Evolutionary conservation across 1,284 basidiomycete genomes (phyloP), one percentile per base, ranked within the genome.

Genomic region (Mycena sp.): DNA sequence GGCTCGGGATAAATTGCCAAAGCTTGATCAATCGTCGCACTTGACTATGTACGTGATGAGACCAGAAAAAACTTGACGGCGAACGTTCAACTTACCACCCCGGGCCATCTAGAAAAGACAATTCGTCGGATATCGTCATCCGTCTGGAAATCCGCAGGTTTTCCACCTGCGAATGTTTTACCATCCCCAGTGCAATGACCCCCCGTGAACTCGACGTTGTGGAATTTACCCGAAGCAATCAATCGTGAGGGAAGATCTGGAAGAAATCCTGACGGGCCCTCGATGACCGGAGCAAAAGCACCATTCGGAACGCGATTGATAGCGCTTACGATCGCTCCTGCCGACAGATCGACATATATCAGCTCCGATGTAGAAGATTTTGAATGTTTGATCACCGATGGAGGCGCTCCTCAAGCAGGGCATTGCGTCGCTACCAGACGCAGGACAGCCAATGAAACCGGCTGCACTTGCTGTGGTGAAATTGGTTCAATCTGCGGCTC

Each of bases 111-210:
- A 7, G 72, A 69, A 58, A 82, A 78, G 4, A 81, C 74, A 11
- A 75, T 67, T n/a, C 68, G 67, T 16, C 76, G 72, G 14, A 82
- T 72, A 63, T 83, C 80, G 7, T 76, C 77, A 17, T 81, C 80
- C 0, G 77, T 81, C 4, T 75, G 67, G 49, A 82, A 79, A 12
- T 79, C 74, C 4, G 70, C 69, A 0, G 81, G 81, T 19, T 69
- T 73, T 10, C 80, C 80, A 29, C 73, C 76, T 1, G 76, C 79
- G 59, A 83, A 83, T 4, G 78, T 80, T 26, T 72, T 74, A 10
- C 81, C 81, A 55, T 83, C 81, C 19, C 80, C 79, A 0, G 80
- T 80, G 63, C 80, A 81, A 62, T 83, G 81, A 1, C 82, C 81
- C 23, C 77, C 81, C 6, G 79, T 70, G 62, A 80, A 79, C 6